Evolutionary conservation across 2,329 filamentous ascomycete genomes (phyloP).

Genomic region (Ophiostoma novo-ulmi): DNA sequence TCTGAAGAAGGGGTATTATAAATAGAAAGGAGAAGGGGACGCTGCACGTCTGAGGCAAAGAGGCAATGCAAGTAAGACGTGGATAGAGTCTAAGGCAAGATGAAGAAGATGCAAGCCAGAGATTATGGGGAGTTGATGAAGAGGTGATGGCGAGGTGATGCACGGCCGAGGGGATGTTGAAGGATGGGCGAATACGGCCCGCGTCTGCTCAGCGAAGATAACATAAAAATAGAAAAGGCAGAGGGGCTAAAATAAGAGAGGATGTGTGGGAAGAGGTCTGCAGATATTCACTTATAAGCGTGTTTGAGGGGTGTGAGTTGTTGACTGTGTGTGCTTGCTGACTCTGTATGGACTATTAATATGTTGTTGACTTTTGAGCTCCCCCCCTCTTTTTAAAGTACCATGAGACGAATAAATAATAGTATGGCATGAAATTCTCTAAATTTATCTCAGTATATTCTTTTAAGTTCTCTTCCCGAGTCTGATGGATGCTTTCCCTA

Average conservation of each 20-base stretch:
- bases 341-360: background rate
- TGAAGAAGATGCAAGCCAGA: background rate
- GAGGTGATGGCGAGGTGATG: background rate
- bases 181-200: background rate
- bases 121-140: background rate
- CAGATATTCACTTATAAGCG: constrained; percentile 14
- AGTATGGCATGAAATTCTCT: background rate
- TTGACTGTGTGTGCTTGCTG: constrained; percentile 12
- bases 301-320: constrained; percentile 9
- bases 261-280: background rate
- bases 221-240: background rate
- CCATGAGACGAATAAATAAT: background rate
- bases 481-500: background rate
- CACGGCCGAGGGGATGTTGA: background rate
- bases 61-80: background rate
- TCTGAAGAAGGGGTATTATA: background rate
- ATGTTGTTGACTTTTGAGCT: background rate
- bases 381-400: background rate
- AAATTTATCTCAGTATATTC: background rate
- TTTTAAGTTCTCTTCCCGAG: background rate
- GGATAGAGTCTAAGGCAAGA: background rate
- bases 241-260: background rate
- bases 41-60: background rate
- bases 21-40: background rate
- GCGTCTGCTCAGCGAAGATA: background rate